Base-by-base conservation (phyloP, 345 rosid species). In the Lumnitzera littorea region DNA sequence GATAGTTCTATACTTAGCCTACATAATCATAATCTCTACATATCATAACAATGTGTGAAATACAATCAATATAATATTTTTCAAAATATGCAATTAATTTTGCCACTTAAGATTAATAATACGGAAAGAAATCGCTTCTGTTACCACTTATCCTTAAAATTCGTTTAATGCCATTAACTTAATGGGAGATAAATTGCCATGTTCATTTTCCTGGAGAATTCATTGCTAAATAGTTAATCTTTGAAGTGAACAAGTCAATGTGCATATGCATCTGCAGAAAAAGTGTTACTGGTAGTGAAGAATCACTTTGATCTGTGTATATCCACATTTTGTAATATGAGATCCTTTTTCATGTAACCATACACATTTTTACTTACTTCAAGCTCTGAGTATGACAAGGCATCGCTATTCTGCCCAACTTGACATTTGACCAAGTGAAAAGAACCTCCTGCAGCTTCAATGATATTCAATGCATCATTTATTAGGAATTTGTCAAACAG, bases 381-480 rank as follows among this genome's bases (percentile, higher is more conserved):
- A 48, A 92, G 91, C 62, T 92, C 98, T 47, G 98, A 92, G 74
- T 74, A 89, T 49, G 98, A 92, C 71, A 68, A 61, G 43, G 78
- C 80, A 62, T 72, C 71, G 16, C 82, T 62, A 53, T 86, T 89
- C 71, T 92, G 98, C 49, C 98, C 98, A 60, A 89, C 70, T 60
- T 87, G 84, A 78, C 98, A 89, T 67, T 81, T 92, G 15, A 80
- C 86, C 82, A 89, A 81, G 73, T 81, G 96, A 66, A 89, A 92
- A 73, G 96, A 77, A 56, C 97, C 97, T 52, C 98, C 91, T 0
- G 88, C 94, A 1, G 75, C 81, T 80, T 92, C 98, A 47, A 94
- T 94, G 53, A 81, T 83, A 67, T 94, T 96, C 67, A 94, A 75
- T 51, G 99, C 99, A 73, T 94, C 99, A 63, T 94, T 90, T 72